phyloP scores from a whole-genome alignment of 2,329 filamentous ascomycete species.

The Paecilomyces niveus region DNA sequence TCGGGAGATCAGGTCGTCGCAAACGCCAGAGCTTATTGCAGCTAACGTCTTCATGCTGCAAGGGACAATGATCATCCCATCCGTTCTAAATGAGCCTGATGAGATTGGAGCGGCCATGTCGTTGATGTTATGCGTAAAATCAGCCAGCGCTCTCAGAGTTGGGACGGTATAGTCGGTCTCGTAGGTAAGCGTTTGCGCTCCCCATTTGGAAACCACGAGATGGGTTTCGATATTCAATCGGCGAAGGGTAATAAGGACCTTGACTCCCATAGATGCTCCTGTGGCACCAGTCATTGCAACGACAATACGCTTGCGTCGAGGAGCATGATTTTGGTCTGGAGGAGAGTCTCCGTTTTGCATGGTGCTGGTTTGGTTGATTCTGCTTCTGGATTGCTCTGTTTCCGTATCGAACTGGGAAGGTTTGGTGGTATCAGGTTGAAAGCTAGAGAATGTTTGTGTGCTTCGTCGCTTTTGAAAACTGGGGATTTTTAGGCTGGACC shows the following conservation, averaged over 20 bases:
- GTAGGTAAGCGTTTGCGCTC: constrained; percentile 41
- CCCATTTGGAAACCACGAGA: constrained; percentile 45
- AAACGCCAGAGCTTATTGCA: constrained; percentile 33
- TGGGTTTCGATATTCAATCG: constrained; percentile 42
- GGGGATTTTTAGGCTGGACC: too few species aligned
- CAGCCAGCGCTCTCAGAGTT: constrained; percentile 33
- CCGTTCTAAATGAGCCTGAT: constrained; percentile 38
- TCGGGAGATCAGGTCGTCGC: constrained; percentile 40
- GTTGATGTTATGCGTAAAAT: constrained; percentile 31
- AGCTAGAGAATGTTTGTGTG: too few species aligned
- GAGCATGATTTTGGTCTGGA: too few species aligned
- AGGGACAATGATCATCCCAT: constrained; percentile 43
- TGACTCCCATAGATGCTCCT: constrained; percentile 39
- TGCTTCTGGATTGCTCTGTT: too few species aligned
- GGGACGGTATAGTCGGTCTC: constrained; percentile 36
- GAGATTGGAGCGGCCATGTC: constrained; percentile 42
- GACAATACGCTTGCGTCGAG: constrained; percentile 29
- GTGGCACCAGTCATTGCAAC: constrained; percentile 47
- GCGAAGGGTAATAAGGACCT: constrained; percentile 34
- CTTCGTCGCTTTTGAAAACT: too few species aligned
- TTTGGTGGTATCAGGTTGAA: too few species aligned
- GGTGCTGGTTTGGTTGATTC: too few species aligned
- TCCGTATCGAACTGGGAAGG: too few species aligned
- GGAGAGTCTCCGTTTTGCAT: too few species aligned
- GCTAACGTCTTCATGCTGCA: constrained; percentile 46